Conservation (phyloP, 2,329 filamentous ascomycete genomes). For the Pyrenophora teres region DNA sequence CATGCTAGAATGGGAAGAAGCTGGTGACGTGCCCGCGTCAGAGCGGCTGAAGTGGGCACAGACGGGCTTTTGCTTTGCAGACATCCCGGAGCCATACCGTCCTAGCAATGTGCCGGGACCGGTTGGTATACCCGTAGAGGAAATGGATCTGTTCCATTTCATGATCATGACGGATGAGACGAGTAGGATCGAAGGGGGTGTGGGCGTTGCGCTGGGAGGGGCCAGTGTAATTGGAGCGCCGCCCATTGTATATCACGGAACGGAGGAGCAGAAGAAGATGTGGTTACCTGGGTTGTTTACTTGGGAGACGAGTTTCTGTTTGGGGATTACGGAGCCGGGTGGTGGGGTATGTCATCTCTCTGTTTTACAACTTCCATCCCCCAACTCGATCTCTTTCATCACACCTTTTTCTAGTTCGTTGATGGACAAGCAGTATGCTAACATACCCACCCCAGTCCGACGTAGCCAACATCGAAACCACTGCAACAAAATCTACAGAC, state of each 20-base stretch:
- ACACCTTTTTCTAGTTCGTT: background rate
- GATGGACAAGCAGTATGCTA: constrained; percentile 1
- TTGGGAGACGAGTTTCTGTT: constrained; percentile 64
- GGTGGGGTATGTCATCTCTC: constrained; percentile 45
- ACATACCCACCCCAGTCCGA: constrained; percentile 53
- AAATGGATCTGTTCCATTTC: constrained; percentile 48
- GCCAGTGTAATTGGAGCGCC: constrained; percentile 67
- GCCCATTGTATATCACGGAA: constrained; percentile 67
- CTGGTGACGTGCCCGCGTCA: constrained; percentile 55
- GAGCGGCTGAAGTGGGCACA: constrained; percentile 47
- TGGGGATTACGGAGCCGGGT: constrained; percentile 68
- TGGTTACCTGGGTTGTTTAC: constrained; percentile 65
- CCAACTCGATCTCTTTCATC: background rate
- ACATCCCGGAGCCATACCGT: constrained; percentile 53
- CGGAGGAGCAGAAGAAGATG: constrained; percentile 60
- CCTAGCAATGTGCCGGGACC: constrained; percentile 46
- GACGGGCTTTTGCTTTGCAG: constrained; percentile 51
- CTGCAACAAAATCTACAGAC: constrained; percentile 72
- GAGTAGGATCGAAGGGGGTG: constrained; percentile 61
- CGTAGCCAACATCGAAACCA: constrained; percentile 67
- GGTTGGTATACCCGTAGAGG: constrained; percentile 44
- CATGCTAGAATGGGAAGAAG: constrained; percentile 66
- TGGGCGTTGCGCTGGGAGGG: constrained; percentile 62
- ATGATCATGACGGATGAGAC: constrained; percentile 62
- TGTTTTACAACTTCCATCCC: background rate